Evolutionary conservation across 768 basidiomycete genomes (phyloP), one percentile per base, ranked within the genome.

Genomic region (Hygrocybe coccinea): DNA sequence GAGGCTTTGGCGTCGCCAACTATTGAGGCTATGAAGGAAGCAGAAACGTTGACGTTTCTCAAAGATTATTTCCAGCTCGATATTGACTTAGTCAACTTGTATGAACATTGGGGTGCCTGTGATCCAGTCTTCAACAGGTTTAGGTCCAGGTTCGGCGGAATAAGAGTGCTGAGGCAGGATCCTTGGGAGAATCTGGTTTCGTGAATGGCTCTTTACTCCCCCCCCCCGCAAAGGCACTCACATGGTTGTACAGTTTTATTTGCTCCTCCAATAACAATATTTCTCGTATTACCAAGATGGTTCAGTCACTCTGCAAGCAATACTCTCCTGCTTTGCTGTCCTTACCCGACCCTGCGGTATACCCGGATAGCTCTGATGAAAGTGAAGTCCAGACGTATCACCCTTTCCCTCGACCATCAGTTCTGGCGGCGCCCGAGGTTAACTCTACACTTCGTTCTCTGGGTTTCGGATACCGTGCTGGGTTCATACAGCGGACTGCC

Each of bases 241-340:
- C 11, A 11, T 9, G 21, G 15, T 36, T 17, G 2, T 21, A 12
- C 47, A 95, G 95, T 8, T 99, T 98, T 74, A 97, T 99, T 60
- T 98, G 95, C 67, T 97, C 94, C 2, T 91, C 92, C 2, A 97
- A 97, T 65, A 98, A 98, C 69, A 94, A 98, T 63, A 98, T 99
- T 50, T 72, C 83, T 5, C 89, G 97, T 5, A 99, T 99, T 63
- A 89, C 91, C 14, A 89, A 88, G 55, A 94, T 98, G 88, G 85
- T 98, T 25, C 87, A 91, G 58, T 79, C 81, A 17, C 80, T 98
- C 12, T 91, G 90, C 67, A 78, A 71, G 15, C 77, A 87, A 19
- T 97, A 85, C 65, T 93, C 93, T 1, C 76, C 83, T 11, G 73
- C 82, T 21, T 74, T 95, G 14, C 67, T 94, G 25, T 77, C 81